Base-by-base conservation (phyloP, 352 stramenopile species). In the Phytopythium montanum region DNA sequence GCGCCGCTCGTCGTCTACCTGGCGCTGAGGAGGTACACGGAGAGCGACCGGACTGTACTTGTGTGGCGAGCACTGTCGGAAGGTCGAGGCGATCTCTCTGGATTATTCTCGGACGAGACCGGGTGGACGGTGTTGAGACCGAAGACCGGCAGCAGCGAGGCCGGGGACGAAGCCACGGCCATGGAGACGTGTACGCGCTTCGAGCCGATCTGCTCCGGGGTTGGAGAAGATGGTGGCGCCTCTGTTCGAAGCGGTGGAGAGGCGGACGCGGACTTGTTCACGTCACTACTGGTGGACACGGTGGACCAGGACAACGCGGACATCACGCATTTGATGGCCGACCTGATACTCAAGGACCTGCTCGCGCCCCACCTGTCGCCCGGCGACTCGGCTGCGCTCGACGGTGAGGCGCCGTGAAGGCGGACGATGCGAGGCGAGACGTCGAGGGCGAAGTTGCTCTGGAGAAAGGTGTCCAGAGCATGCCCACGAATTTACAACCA, bases 71-170 rank as follows among this genome's bases (percentile, higher is more conserved):
- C 59, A 0, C 60, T 76, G 21, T 69, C 66, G 0, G 66, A 85
- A 41, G 71, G 73, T 5, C 67, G 73, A 54, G 60, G 68, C 19
- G 39, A 56, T 7, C 54, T 75, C 41, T 69, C 64, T 50, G 70
- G 65, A 0, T 67, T 84, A 59, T 72, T 72, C 48, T 75, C 72
- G 39, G 72, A 88, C 26, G 71, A 81, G 36, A 85, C 75, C 0
- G 78, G 78, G 1, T 88, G 78, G 78, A 57, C 53, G 4, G 53
- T 59, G 53, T 25, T 59, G 6, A 36, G 53, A 5, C 53, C 53
- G 13, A 39, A 21, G 36, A 59, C 53, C 12, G 53, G 53, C 25
- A 59, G 53, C 53, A 59, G 36, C 25, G 53, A 19, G 8, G 36
- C 36, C 3, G 53, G 53, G 21, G 53, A 59, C 38, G 53, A 38